Percentiles rank a stretch among this genome's conserved stretches.
phyloP scores from a whole-genome alignment of 192 early-diverging fungal genomes.

The Mortierella hygrophila region DNA sequence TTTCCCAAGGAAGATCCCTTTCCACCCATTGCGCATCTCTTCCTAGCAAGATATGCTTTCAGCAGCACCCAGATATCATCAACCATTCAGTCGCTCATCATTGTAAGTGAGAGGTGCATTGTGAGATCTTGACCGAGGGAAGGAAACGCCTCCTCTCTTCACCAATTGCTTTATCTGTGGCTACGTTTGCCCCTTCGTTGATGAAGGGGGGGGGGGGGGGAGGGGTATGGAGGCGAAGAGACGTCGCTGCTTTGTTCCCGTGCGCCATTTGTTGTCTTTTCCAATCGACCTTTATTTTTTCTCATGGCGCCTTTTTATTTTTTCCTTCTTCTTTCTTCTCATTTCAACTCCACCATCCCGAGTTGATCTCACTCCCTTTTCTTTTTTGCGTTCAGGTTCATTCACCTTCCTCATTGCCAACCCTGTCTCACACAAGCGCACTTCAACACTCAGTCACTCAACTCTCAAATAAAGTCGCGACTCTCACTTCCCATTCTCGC shows the following conservation, averaged over 20 bases:
- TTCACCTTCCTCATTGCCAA: too few species aligned
- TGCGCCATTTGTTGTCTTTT: not conserved
- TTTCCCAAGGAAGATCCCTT: not conserved
- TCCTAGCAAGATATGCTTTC: too few species aligned
- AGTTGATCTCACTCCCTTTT: not conserved
- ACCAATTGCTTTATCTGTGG: not conserved
- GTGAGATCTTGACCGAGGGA: not conserved
- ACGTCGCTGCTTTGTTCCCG: not conserved
- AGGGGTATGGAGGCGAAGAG: not conserved
- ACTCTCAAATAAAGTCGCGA: not conserved
- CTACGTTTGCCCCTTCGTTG: not conserved
- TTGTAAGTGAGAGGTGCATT: too few species aligned
- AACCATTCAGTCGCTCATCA: not conserved
- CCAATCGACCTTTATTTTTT: too few species aligned
- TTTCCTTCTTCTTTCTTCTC: not conserved
- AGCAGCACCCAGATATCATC: too few species aligned
- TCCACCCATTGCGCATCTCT: not conserved
- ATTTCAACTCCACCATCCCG: not conserved
- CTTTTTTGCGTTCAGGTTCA: too few species aligned
- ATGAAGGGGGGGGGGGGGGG: not conserved
- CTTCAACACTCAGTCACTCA: not conserved
- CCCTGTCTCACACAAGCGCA: not conserved
- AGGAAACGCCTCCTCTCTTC: not conserved
- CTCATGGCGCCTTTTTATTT: not conserved
- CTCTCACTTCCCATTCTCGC: not conserved